Conservation (phyloP, 2,329 filamentous ascomycete genomes). For the Pseudocercospora cruenta region DNA sequence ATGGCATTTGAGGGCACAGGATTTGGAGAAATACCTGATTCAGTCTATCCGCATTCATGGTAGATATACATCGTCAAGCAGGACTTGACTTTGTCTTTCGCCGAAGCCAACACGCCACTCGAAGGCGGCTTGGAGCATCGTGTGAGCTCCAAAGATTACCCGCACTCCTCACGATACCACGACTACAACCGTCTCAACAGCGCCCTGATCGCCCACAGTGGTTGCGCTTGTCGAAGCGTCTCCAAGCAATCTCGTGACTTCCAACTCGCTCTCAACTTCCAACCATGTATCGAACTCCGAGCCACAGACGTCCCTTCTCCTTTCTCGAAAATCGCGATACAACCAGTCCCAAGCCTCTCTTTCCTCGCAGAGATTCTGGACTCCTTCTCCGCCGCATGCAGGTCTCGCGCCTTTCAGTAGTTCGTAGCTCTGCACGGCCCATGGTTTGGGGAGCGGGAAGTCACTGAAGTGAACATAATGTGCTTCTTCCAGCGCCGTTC, state of each 20-base stretch:
- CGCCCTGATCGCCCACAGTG: background rate
- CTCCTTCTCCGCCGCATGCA: conserved; percentile 2
- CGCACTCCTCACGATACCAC: background rate
- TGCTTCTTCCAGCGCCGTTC: conserved; percentile 59
- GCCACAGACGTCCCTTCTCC: conserved; percentile 8
- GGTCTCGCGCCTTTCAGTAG: conserved; percentile 1
- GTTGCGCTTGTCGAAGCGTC: background rate
- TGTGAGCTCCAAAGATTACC: too few species aligned
- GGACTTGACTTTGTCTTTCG: too few species aligned
- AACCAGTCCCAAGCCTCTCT: conserved; percentile 11
- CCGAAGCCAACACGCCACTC: too few species aligned
- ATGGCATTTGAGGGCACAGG: conserved; percentile 1
- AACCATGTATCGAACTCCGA: conserved; percentile 1
- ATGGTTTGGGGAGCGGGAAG: conserved; percentile 70
- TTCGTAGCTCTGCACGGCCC: conserved; percentile 37
- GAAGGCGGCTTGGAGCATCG: too few species aligned
- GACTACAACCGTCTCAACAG: background rate
- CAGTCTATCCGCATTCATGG: background rate
- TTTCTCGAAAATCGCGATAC: conserved; percentile 11
- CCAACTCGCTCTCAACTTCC: background rate
- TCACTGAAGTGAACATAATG: conserved; percentile 74
- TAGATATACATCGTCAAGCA: too few species aligned
- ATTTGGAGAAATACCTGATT: background rate
- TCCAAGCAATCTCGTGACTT: background rate
- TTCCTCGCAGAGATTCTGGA: background rate